Conservation (phyloP, 2,329 filamentous ascomycete species). For the Sporothrix brasiliensis region DNA sequence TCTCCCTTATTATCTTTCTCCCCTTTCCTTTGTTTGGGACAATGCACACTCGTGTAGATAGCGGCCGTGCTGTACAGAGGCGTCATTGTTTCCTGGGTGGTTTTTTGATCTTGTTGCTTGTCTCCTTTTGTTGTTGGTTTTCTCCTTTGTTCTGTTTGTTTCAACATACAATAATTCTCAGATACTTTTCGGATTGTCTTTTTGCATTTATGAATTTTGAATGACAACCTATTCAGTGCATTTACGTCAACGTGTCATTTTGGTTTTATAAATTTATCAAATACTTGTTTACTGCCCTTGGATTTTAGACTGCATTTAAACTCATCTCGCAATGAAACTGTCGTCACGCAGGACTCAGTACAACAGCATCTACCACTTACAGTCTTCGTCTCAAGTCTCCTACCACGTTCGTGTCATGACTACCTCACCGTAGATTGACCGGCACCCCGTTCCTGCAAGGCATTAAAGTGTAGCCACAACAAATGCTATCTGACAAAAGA, state of each 20-base stretch:
- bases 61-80: not conserved
- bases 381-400: not conserved
- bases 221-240: too few species aligned
- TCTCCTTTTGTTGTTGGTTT: not conserved
- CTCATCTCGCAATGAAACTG: not conserved
- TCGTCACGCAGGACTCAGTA: not conserved
- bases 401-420: not conserved
- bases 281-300: not conserved
- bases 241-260: too few species aligned
- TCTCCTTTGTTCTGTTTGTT: slow-evolving; percentile 7
- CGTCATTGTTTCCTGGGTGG: slow-evolving; percentile 1
- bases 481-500: not conserved
- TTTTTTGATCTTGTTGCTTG: not conserved
- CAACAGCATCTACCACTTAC: not conserved
- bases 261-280: not conserved
- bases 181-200: not conserved
- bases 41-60: not conserved
- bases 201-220: not conserved
- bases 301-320: not conserved
- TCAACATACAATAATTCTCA: slow-evolving; percentile 12
- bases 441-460: too few species aligned
- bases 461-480: not conserved
- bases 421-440: not conserved
- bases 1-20: not conserved
- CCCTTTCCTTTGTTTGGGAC: not conserved